These are phyloP conservation scores for Erodium texanum DNA, from an alignment of 441 rosid species.

Conservation along the genomic window DNA sequence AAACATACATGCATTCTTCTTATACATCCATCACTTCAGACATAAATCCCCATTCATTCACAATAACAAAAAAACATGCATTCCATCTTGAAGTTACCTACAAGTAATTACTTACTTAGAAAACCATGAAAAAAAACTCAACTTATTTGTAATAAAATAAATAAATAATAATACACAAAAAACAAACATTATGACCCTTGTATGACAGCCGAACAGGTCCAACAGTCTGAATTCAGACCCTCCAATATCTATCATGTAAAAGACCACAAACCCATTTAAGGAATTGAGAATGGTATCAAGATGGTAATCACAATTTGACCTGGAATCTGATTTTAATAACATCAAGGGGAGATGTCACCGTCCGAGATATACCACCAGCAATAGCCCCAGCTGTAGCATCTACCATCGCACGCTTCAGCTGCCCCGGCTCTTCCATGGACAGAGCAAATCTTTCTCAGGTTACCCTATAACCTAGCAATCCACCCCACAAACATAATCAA, in stretches of 20 bases:
- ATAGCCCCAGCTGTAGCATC: conserved; percentile 72
- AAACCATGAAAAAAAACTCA: not conserved
- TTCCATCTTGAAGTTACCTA: not conserved
- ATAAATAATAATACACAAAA: not conserved
- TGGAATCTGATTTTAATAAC: conserved; percentile 95
- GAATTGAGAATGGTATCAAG: not conserved
- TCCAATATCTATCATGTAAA: no score
- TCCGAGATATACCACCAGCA: conserved; percentile 73
- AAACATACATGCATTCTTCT: not conserved
- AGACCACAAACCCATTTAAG: no score
- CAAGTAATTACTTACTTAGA: not conserved
- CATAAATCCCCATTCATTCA: not conserved
- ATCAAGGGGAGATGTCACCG: conserved; percentile 94
- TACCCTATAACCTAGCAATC: conserved; percentile 24
- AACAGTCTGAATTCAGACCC: no score
- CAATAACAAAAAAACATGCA: not conserved
- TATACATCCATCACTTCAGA: not conserved
- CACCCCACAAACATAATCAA: conserved; percentile 3
- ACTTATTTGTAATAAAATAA: not conserved
- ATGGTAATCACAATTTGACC: conserved; percentile 29
- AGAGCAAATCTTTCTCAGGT: conserved; percentile 18
- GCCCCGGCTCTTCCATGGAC: conserved; percentile 56
- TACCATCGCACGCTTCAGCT: conserved; percentile 55
- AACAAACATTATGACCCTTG: no score
- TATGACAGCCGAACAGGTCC: no score